Evolutionary conservation across 2,329 filamentous ascomycete genomes (phyloP).

Genomic region (Ophiostoma populinum): DNA sequence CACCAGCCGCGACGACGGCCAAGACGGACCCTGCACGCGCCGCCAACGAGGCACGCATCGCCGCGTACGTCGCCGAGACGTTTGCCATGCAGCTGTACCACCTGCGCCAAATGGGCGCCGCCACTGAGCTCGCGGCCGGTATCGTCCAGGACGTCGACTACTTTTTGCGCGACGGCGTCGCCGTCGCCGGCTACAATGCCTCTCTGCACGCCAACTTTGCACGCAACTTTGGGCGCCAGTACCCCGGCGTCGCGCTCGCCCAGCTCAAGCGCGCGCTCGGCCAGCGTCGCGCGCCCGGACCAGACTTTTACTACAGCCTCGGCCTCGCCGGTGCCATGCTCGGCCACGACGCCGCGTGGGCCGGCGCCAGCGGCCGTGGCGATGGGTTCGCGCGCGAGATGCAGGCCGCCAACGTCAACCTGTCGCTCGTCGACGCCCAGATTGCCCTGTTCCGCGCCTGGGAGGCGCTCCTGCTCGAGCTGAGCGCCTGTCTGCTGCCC

Average conservation of each 20-base stretch:
- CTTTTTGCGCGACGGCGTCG: conserved; percentile 58
- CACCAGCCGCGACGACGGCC: conserved; percentile 31
- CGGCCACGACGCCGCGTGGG: conserved; percentile 62
- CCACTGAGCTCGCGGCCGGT: conserved; percentile 45
- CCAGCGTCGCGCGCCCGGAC: conserved; percentile 47
- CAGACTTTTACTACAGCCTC: conserved; percentile 71
- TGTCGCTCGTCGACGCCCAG: conserved; percentile 85
- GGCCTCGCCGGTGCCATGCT: conserved; percentile 60
- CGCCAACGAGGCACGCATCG: conserved; percentile 50
- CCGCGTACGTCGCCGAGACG: conserved; percentile 71
- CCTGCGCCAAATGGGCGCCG: conserved; percentile 58
- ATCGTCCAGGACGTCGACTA: conserved; percentile 63
- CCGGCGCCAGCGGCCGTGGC: conserved; percentile 30
- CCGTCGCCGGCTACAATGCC: conserved; percentile 67
- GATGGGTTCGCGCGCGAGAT: conserved; percentile 66
- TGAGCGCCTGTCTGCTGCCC: conserved; percentile 46
- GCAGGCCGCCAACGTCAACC: conserved; percentile 70
- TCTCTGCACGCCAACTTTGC: conserved; percentile 76
- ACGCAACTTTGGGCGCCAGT: conserved; percentile 67
- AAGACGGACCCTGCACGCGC: conserved; percentile 38
- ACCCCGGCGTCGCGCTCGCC: conserved; percentile 52
- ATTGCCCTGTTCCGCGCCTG: conserved; percentile 73
- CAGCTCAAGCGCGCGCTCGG: conserved; percentile 66
- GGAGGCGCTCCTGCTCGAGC: conserved; percentile 73
- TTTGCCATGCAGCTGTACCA: conserved; percentile 84